These are phyloP conservation scores for Sapria himalayana DNA, from an alignment of 345 rosid genomes.

Conservation along the genomic window DNA sequence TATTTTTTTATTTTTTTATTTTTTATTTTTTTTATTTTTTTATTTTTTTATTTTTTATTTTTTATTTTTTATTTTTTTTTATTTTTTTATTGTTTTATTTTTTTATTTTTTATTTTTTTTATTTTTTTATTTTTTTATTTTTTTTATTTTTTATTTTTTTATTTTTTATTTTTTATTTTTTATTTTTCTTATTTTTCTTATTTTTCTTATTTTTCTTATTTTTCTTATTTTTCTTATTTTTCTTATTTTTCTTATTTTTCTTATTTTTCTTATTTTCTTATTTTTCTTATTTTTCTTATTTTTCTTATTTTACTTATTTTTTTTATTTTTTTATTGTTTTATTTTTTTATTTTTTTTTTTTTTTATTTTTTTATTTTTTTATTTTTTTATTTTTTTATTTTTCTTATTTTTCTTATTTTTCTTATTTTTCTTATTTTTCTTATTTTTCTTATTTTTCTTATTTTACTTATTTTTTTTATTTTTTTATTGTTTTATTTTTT, in stretches of 20 bases:
- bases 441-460: neutral
- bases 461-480: neutral
- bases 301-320: neutral
- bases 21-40: neutral
- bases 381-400: neutral
- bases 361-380: neutral
- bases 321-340: neutral
- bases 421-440: neutral
- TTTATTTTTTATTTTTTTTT: neutral
- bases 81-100: neutral
- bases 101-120: neutral
- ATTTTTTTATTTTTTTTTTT: neutral
- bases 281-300: neutral
- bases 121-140: neutral
- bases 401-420: neutral
- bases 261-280: neutral
- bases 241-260: neutral
- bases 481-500: neutral
- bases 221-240: neutral
- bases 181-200: neutral
- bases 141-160: neutral
- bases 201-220: neutral
- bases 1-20: neutral
- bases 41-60: neutral
- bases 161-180: neutral